Evolutionary conservation across 768 basidiomycete genomes (phyloP).

Genomic region (Lactarius hatsudake): DNA sequence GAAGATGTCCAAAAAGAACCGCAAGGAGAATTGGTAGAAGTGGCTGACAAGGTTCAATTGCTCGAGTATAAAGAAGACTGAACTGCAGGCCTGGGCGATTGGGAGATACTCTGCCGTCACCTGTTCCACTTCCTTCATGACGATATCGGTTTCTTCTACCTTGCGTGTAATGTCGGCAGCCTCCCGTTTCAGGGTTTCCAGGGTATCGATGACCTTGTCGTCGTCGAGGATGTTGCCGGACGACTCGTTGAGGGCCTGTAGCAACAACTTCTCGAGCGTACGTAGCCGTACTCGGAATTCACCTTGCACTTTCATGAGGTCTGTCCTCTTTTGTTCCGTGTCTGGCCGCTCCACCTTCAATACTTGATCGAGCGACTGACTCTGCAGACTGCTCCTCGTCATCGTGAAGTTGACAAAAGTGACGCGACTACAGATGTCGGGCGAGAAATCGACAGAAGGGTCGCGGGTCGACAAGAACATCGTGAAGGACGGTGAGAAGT

Average conservation of each 20-base stretch:
- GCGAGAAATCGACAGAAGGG: conserved; percentile 95
- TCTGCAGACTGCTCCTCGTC: conserved; percentile 98
- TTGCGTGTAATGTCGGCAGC: conserved; percentile 95
- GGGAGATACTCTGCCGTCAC: conserved; percentile 95
- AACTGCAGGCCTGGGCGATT: conserved; percentile 92
- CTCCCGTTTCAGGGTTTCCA: conserved; percentile 94
- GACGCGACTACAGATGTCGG: conserved; percentile 97
- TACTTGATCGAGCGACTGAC: conserved; percentile 95
- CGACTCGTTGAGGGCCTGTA: conserved; percentile 96
- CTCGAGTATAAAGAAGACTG: conserved; percentile 95
- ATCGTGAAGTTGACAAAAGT: conserved; percentile 97
- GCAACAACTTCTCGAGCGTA: conserved; percentile 86
- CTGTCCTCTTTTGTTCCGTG: conserved; percentile 91
- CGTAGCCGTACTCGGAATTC: conserved; percentile 93
- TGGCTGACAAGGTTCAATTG: conserved; percentile 92
- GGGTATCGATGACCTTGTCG: conserved; percentile 95
- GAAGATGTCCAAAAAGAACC: conserved; percentile 98
- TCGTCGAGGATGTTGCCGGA: conserved; percentile 97
- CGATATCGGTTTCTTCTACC: conserved; percentile 92
- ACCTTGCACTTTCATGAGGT: conserved; percentile 97
- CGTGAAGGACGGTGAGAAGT: conserved; percentile 99
- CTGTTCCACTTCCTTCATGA: conserved; percentile 95
- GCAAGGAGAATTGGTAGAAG: conserved; percentile 98
- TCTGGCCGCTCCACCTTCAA: conserved; percentile 96
- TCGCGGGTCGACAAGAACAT: conserved; percentile 99